Evolutionary conservation across 2,329 filamentous ascomycete species (phyloP).

Genomic region (Pseudogymnoascus sp.): DNA sequence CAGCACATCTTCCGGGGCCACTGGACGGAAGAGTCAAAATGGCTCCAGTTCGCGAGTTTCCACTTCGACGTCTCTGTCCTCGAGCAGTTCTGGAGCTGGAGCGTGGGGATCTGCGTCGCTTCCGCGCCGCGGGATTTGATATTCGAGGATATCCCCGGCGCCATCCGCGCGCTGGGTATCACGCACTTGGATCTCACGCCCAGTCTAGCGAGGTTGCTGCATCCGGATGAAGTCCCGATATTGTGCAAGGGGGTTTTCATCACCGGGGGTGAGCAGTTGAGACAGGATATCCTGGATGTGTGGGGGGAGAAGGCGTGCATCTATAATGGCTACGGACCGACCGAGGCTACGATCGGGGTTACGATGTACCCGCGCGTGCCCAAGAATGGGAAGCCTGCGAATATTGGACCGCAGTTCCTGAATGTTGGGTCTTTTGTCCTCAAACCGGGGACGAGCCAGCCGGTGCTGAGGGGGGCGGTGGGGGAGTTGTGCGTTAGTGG

Average conservation of each 20-base stretch:
- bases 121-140: constrained; percentile 76
- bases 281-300: constrained; percentile 76
- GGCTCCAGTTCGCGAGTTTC: constrained; percentile 88
- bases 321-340: constrained; percentile 89
- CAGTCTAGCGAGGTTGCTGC: constrained; percentile 69
- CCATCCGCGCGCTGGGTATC: constrained; percentile 63
- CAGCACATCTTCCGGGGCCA: constrained; percentile 65
- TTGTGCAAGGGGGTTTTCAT: constrained; percentile 82
- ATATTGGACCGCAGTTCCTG: constrained; percentile 78
- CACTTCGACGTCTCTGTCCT: constrained; percentile 92
- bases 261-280: constrained; percentile 80
- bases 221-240: constrained; percentile 71
- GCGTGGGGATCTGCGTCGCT: constrained; percentile 75
- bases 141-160: constrained; percentile 68
- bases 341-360: constrained; percentile 85
- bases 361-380: constrained; percentile 84
- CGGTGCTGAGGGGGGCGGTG: constrained; percentile 68
- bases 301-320: constrained; percentile 78
- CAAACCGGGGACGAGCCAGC: constrained; percentile 55
- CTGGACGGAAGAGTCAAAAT: constrained; percentile 62
- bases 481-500: constrained; percentile 87
- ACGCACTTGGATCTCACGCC: constrained; percentile 91
- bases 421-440: constrained; percentile 83
- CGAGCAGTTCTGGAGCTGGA: constrained; percentile 95
- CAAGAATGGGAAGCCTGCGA: constrained; percentile 67